Base-by-base conservation (phyloP, 2,329 filamentous ascomycete genomes). In the Fusarium virguliforme region DNA sequence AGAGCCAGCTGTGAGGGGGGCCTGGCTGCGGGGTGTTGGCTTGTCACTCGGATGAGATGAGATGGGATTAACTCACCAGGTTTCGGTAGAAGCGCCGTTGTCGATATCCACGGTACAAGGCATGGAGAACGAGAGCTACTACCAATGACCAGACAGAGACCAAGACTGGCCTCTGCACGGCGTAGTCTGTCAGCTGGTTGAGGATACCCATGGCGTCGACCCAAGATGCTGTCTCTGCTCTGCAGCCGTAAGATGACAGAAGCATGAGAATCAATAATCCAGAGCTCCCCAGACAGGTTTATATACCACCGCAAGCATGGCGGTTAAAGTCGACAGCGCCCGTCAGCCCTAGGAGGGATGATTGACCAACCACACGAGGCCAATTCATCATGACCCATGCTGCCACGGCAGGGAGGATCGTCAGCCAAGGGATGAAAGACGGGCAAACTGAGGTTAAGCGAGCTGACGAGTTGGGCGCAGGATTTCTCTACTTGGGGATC, bases 1-100 rank as follows among this genome's bases (percentile, higher is more conserved):
- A 43, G 4, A 71, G n/a, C 64, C 64, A 71, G 10, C 68, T 65
- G n/a, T 71, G 64, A 4, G 61, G 69, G 13, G 69, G 68, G 0
- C 68, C 58, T 0, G 69, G 61, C 61, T 68, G 9, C 1, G 4
- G 2, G 2, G 0, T 8, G 41, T 64, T 15, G 57, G 60, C 53
- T 40, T 8, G 3, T 18, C 13, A 35, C 34, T 24, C 3, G 13
- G 6, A 15, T 30, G 9, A 40, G 15, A 6, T 10, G 5, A 12
- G 12, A n/a, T 24, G 22, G 6, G 22, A 2, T 1, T 6, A 22
- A 10, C 1, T 35, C 62, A 71, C 68, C 50, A 71, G 13, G 4
- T 66, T 32, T 1, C 60, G 35, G 10, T 66, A 72, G 41, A 71
- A 71, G 2, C 51, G 61, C 18, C 68, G 62, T 6, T 56, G 35